phyloP scores from a whole-genome alignment of 345 rosid genomes.

The Euphorbia pulcherrima region DNA sequence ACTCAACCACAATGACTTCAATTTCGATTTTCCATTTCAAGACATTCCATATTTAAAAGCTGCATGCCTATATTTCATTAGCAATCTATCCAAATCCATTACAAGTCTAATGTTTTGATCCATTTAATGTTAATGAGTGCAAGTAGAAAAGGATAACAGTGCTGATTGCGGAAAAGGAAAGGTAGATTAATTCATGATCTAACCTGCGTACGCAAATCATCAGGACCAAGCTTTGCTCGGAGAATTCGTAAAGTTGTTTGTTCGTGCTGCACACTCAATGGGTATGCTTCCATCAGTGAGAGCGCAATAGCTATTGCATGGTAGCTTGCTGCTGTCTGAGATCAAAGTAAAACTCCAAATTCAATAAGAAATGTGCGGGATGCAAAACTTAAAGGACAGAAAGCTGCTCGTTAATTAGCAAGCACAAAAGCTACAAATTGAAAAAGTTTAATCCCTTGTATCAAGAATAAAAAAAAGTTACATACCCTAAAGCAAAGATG shows the following conservation, averaged over 20 bases:
- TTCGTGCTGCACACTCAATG: constrained; percentile 96
- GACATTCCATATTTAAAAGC: background rate
- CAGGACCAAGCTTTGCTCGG: constrained; percentile 90
- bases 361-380: constrained; percentile 11
- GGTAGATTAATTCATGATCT: background rate
- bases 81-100: background rate
- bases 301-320: constrained; percentile 99
- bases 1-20: constrained; percentile 6
- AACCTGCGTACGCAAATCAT: constrained; percentile 98
- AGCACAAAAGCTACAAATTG: background rate
- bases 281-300: constrained; percentile 97
- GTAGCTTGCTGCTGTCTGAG: constrained; percentile 98
- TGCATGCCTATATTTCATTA: background rate
- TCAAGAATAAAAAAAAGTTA: background rate
- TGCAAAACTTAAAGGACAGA: background rate
- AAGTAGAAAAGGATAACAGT: background rate
- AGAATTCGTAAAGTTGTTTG: constrained; percentile 94
- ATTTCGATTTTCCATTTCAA: background rate
- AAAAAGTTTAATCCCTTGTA: background rate
- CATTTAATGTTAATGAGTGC: background rate
- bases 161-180: background rate
- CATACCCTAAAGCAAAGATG: background rate
- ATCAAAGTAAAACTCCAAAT: constrained; percentile 13
- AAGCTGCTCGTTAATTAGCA: constrained; percentile 8
- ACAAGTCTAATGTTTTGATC: background rate